A percentile compares a stretch with the other conserved stretches of the same genome.
phyloP scores from a whole-genome alignment of 768 basidiomycete genomes.

The Multifurca ochricompacta region DNA sequence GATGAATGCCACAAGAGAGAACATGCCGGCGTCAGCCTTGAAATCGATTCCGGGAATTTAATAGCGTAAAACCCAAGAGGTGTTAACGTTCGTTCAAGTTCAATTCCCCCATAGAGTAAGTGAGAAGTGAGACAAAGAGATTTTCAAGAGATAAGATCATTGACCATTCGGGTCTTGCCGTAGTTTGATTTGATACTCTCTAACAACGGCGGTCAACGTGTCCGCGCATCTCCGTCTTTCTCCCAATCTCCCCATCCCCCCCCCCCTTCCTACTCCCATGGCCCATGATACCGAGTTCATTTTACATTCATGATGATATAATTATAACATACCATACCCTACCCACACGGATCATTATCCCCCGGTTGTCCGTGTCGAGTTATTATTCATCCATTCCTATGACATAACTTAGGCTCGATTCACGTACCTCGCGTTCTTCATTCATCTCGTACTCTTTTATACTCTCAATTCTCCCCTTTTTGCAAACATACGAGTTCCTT shows the following conservation, averaged over 20 bases:
- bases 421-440: slow-evolving; percentile 17
- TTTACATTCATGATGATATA: too few species aligned
- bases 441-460: slow-evolving; percentile 8
- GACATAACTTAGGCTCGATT: slow-evolving; percentile 21
- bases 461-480: slow-evolving; percentile 1
- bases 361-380: slow-evolving; percentile 15
- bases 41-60: slow-evolving; percentile 20
- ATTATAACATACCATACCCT: slow-evolving; percentile 10
- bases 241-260: too few species aligned
- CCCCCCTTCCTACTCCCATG: background rate
- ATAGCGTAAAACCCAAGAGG: slow-evolving; percentile 16
- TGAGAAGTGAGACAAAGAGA: background rate
- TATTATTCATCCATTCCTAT: slow-evolving; percentile 12
- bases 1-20: slow-evolving; percentile 18
- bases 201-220: slow-evolving; percentile 15
- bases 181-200: background rate
- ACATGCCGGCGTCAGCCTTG: slow-evolving; percentile 20
- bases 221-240: slow-evolving; percentile 18
- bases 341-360: slow-evolving; percentile 18
- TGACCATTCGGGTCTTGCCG: slow-evolving; percentile 11
- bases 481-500: background rate
- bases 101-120: slow-evolving; percentile 14
- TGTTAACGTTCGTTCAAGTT: slow-evolving; percentile 11
- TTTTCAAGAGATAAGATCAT: slow-evolving; percentile 19
- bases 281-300: too few species aligned